Conservation (phyloP, 495 filamentous ascomycete species). For the Bryoglossum gracile region DNA sequence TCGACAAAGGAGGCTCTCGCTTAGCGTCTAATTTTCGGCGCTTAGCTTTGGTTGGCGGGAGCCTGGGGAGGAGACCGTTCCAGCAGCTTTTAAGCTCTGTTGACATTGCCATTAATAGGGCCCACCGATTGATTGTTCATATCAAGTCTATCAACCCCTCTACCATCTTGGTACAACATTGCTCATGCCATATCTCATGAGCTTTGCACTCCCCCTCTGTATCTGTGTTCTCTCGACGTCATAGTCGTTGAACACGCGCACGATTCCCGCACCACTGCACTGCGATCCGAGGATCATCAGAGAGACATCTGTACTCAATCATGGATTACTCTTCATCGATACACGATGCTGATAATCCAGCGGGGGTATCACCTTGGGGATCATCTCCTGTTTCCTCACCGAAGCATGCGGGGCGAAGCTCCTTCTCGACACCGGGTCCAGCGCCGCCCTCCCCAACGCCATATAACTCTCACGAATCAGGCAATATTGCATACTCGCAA, state of each 20-base stretch:
- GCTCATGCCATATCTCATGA: background rate
- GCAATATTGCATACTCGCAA: conserved; percentile 25
- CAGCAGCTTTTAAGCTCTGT: background rate
- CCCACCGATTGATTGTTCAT: conserved; percentile 4
- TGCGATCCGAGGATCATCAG: background rate
- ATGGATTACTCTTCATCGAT: conserved; percentile 86
- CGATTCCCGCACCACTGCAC: background rate
- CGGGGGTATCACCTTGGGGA: conserved; percentile 71
- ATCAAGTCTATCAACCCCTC: background rate
- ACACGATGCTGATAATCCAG: conserved; percentile 63
- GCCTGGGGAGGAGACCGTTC: conserved; percentile 14
- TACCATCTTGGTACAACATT: background rate
- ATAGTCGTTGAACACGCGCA: conserved; percentile 2
- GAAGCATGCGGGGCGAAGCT: conserved; percentile 50
- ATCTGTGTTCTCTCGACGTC: conserved; percentile 3
- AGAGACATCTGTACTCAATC: conserved; percentile 3
- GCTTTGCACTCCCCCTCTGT: background rate
- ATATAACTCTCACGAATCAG: conserved; percentile 26
- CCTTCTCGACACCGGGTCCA: conserved; percentile 42
- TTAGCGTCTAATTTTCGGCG: conserved; percentile 11
- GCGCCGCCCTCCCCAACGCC: conserved; percentile 51
- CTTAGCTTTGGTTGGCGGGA: conserved; percentile 10
- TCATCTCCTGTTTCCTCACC: conserved; percentile 57
- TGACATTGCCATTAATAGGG: background rate
- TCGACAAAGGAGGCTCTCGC: conserved; percentile 10